Percentiles rank a stretch among this genome's conserved stretches.
phyloP scores from a whole-genome alignment of 1,139 yeast species.

The Pichia cactophila region DNA sequence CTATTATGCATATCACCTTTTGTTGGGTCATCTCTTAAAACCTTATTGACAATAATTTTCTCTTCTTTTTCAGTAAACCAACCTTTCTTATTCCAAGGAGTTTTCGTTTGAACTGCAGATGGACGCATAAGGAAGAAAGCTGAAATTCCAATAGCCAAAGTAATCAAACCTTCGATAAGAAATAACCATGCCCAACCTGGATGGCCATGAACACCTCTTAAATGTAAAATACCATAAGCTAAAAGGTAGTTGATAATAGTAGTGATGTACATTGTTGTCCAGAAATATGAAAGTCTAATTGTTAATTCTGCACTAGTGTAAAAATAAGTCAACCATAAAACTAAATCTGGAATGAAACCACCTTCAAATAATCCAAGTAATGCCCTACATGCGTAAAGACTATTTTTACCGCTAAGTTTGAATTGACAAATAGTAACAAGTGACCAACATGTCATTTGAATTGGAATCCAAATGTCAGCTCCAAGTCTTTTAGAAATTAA shows the following conservation, averaged over 20 bases:
- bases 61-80: constrained; percentile 61
- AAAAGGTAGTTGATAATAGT: constrained; percentile 36
- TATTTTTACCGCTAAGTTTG: constrained; percentile 29
- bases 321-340: constrained; percentile 49
- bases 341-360: constrained; percentile 50
- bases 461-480: constrained; percentile 48
- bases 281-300: constrained; percentile 42
- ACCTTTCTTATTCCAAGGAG: constrained; percentile 38
- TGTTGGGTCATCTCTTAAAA: constrained; percentile 60
- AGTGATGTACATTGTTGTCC: constrained; percentile 39
- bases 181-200: constrained; percentile 64
- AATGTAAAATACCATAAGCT: constrained; percentile 41
- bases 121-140: constrained; percentile 55
- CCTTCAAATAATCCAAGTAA: constrained; percentile 46
- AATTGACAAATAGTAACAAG: constrained; percentile 42
- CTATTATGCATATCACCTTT: constrained; percentile 66
- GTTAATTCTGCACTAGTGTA: constrained; percentile 46
- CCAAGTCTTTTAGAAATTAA: constrained; percentile 45
- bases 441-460: constrained; percentile 45
- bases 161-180: constrained; percentile 53
- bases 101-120: constrained; percentile 46
- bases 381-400: constrained; percentile 38
- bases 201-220: constrained; percentile 33
- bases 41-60: constrained; percentile 53
- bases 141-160: constrained; percentile 46